These are phyloP conservation scores for Bruguiera sexangula DNA, from an alignment of 345 rosid species.

Conservation along the genomic window DNA sequence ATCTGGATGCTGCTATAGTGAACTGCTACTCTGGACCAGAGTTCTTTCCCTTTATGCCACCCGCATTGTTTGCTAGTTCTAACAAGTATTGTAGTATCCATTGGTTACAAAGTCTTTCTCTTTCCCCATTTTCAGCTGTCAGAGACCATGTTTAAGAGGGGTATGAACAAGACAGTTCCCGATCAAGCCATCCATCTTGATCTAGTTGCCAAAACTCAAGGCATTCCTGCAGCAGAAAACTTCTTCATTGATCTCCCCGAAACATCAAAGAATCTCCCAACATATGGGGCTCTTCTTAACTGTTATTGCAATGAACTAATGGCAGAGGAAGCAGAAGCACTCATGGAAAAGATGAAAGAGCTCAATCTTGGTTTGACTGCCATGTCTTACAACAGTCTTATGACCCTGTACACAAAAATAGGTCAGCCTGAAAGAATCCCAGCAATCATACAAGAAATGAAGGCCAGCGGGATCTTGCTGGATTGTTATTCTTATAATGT, in stretches of 20 bases:
- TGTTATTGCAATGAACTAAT: conserved; percentile 81
- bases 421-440: conserved; percentile 64
- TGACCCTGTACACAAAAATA: conserved; percentile 77
- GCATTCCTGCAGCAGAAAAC: conserved; percentile 71
- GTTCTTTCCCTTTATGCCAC: neutral
- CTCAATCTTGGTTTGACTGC: conserved; percentile 61
- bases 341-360: conserved; percentile 87
- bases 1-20: neutral
- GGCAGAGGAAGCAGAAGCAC: conserved; percentile 77
- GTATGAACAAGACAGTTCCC: conserved; percentile 87
- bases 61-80: neutral
- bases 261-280: conserved; percentile 63
- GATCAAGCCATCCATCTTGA: conserved; percentile 98
- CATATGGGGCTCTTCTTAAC: conserved; percentile 80
- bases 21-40: neutral
- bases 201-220: conserved; percentile 75
- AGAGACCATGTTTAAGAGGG: conserved; percentile 65
- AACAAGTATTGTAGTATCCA: neutral
- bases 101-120: neutral
- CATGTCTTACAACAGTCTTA: conserved; percentile 83
- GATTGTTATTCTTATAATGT: conserved; percentile 75
- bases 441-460: conserved; percentile 75
- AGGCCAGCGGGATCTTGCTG: conserved; percentile 49
- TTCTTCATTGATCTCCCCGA: conserved; percentile 81
- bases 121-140: conserved; percentile 52